Base-by-base conservation (phyloP, 352 stramenopile genomes). In the Pythium angustatum region DNA sequence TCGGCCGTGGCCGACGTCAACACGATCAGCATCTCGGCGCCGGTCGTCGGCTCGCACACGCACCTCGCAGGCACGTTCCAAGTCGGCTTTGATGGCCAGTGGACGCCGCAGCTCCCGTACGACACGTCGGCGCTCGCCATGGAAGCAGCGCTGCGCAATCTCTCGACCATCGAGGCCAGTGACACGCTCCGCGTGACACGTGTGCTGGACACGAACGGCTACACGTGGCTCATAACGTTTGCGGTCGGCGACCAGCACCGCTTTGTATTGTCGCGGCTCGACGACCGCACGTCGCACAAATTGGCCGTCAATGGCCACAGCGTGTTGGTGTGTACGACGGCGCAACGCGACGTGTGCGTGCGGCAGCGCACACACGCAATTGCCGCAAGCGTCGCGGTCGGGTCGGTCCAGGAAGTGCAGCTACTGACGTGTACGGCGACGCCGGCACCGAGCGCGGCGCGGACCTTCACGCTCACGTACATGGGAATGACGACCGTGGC, bases 121-220 rank as follows among this genome's bases (percentile, higher is more conserved):
- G 90, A 98, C 69, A 75, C 88, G 24, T 96, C 87, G 6, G 93
- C 90, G 9, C 66, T 84, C 12, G 77, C 85, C 14, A 87, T 99
- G 69, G 79, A 94, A 49, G 59, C 62, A 1, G 78, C 72, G 9
- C 48, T 94, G 12, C 27, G 60, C 21, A 75, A 77, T 6, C 49
- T 94, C 6, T 75, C 73, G 51, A 92, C 81, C 12, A 75, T 95
- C 19, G 76, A 93, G 33, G 49, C 17, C 3, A 15, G 85, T 19
- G 72, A 91, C 36, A 61, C 69, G 0, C 68, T 93, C 0, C 17
- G 61, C 0, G 87, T 94, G 22, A 74, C 66, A 12, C 77, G 87
- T 1, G 75, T 85, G 27, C 64, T 95, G 2, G 69, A 78, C 22
- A 65, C 79, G 27, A 91, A 88, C 21, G 87, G 87, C 3, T 95